Percentiles rank a stretch among this genome's conserved stretches.
Conservation (phyloP, 805 yeast genomes). For the Candida insectorum region DNA sequence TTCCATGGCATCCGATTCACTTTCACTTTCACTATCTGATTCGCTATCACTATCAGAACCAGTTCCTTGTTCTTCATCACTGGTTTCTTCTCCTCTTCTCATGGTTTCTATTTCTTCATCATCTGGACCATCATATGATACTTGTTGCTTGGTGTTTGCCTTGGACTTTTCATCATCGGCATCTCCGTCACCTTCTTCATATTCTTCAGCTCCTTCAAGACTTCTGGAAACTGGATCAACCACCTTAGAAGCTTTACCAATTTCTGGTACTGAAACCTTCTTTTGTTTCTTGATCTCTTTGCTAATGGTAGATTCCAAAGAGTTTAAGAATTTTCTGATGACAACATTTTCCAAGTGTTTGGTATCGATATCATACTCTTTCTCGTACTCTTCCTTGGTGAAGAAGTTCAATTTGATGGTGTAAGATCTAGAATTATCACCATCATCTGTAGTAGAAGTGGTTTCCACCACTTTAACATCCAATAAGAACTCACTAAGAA, state of each 20-base stretch:
- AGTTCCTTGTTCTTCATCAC: slow-evolving; percentile 59
- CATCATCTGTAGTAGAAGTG: slow-evolving; percentile 56
- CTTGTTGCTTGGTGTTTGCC: slow-evolving; percentile 74
- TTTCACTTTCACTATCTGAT: slow-evolving; percentile 30
- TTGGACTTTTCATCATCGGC: slow-evolving; percentile 58
- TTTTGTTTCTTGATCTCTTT: slow-evolving; percentile 83
- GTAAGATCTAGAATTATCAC: slow-evolving; percentile 64
- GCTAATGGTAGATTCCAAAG: slow-evolving; percentile 67
- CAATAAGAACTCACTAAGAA: slow-evolving; percentile 85
- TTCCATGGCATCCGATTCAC: slow-evolving; percentile 22
- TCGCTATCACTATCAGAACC: slow-evolving; percentile 34
- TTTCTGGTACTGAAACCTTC: slow-evolving; percentile 55
- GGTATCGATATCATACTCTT: slow-evolving; percentile 84
- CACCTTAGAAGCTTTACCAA: slow-evolving; percentile 65
- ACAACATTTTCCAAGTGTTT: slow-evolving; percentile 72
- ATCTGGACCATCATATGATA: slow-evolving; percentile 91
- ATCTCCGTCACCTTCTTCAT: slow-evolving; percentile 54
- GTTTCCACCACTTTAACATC: slow-evolving; percentile 84
- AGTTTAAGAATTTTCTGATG: slow-evolving; percentile 59
- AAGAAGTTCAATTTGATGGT: slow-evolving; percentile 72
- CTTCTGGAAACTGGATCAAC: slow-evolving; percentile 37
- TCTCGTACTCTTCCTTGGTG: slow-evolving; percentile 69
- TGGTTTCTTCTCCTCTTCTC: slow-evolving; percentile 77
- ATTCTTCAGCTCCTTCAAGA: slow-evolving; percentile 13
- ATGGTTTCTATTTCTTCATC: slow-evolving; percentile 91